These are phyloP conservation scores for Candida takata DNA, from an alignment of 805 yeast genomes.

Conservation along the genomic window DNA sequence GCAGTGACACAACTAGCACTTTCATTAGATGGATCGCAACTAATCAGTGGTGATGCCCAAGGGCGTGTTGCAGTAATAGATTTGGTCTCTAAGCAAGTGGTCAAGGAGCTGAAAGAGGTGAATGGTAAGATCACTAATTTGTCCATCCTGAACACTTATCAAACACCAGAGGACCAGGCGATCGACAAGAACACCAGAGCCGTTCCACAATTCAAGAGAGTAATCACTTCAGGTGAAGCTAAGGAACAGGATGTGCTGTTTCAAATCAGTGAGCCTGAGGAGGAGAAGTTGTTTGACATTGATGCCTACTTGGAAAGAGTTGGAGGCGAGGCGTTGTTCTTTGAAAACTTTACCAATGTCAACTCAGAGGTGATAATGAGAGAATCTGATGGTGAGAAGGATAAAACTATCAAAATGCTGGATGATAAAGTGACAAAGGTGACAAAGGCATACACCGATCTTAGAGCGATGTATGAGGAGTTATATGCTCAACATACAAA, in stretches of 20 bases:
- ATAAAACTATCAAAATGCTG: slow-evolving; percentile 29
- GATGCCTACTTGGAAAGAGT: slow-evolving; percentile 43
- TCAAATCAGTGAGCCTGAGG: slow-evolving; percentile 24
- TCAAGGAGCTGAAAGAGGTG: slow-evolving; percentile 41
- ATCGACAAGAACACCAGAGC: slow-evolving; percentile 25
- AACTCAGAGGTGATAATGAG: slow-evolving; percentile 30
- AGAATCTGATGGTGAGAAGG: slow-evolving; percentile 18
- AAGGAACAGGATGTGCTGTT: slow-evolving; percentile 37
- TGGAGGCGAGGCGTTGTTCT: slow-evolving; percentile 44
- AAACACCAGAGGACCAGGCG: slow-evolving; percentile 4
- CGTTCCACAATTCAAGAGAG: slow-evolving; percentile 63
- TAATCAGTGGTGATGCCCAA: slow-evolving; percentile 65
- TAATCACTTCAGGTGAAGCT: slow-evolving; percentile 35
- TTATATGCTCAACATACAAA: slow-evolving; percentile 40
- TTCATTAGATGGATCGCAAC: slow-evolving; percentile 66
- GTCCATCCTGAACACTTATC: slow-evolving; percentile 12
- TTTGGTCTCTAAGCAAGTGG: slow-evolving; percentile 58
- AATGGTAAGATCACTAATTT: slow-evolving; percentile 15
- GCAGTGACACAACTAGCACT: slow-evolving; percentile 47
- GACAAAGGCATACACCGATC: slow-evolving; percentile 52
- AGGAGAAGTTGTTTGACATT: slow-evolving; percentile 30
- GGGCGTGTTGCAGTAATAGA: slow-evolving; percentile 70
- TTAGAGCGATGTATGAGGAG: slow-evolving; percentile 54
- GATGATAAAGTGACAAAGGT: slow-evolving; percentile 41
- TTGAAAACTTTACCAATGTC: slow-evolving; percentile 36